phyloP scores from a whole-genome alignment of 2,329 filamentous ascomycete genomes.

The Calonectria hawksworthii region DNA sequence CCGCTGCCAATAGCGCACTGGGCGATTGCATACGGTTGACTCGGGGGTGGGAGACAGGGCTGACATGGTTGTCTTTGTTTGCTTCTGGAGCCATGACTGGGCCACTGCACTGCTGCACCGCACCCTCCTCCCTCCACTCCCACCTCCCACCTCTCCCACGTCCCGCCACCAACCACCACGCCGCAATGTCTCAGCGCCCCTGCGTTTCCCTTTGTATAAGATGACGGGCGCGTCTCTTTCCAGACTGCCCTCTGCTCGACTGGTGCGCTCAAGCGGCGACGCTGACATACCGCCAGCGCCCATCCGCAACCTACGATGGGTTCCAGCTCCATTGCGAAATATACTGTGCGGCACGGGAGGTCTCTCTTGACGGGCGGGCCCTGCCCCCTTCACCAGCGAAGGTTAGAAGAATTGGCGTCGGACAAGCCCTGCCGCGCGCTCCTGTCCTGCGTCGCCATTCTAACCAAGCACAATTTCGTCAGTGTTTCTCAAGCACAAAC shows the following conservation, averaged over 20 bases:
- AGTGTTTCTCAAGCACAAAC: not conserved
- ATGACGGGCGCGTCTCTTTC: not conserved
- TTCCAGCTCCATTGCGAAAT: not conserved
- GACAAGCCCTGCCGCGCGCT: slow-evolving; percentile 3
- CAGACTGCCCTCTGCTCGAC: not conserved
- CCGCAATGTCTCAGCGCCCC: slow-evolving; percentile 7
- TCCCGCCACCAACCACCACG: not conserved
- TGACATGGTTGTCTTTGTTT: not conserved
- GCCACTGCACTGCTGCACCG: not conserved
- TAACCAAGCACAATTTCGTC: slow-evolving; percentile 3
- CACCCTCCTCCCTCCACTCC: too few species aligned
- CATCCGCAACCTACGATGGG: not conserved
- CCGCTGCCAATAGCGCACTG: not conserved
- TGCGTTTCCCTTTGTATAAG: not conserved
- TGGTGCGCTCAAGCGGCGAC: not conserved
- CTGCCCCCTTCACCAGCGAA: slow-evolving; percentile 3
- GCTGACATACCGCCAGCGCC: not conserved
- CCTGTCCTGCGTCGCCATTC: not conserved
- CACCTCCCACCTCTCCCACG: not conserved
- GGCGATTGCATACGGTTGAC: not conserved
- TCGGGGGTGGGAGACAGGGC: not conserved
- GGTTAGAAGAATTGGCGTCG: not conserved
- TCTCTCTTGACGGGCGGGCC: slow-evolving; percentile 2
- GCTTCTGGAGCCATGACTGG: not conserved
- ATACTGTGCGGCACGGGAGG: not conserved